phyloP scores from a whole-genome alignment of 148 eudicot species.

The Silene uniflora region DNA sequence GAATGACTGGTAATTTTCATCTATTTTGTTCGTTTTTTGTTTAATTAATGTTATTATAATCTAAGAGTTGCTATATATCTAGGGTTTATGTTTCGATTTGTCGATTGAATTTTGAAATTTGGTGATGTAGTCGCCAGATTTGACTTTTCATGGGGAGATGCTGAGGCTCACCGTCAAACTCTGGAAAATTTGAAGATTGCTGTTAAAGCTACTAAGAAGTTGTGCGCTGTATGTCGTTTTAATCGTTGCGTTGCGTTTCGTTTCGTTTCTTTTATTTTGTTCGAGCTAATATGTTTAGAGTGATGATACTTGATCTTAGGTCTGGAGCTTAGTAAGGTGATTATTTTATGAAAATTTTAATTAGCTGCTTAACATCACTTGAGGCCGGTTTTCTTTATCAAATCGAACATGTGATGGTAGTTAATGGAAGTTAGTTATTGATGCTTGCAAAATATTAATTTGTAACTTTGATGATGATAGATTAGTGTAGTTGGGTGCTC shows the following conservation, averaged over 20 bases:
- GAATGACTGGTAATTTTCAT: constrained; percentile 66
- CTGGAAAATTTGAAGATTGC: constrained; percentile 83
- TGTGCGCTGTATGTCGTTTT: constrained; percentile 76
- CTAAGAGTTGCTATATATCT: too few species aligned
- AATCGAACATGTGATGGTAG: not conserved
- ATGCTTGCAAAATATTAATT: not conserved
- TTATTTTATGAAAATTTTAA: not conserved
- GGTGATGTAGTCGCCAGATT: constrained; percentile 70
- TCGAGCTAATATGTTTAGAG: not conserved
- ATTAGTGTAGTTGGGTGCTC: not conserved
- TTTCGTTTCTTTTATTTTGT: too few species aligned
- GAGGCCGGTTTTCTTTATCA: not conserved
- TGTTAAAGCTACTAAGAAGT: constrained; percentile 75
- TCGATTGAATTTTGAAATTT: not conserved
- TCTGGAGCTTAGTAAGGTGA: not conserved
- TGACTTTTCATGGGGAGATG: constrained; percentile 92
- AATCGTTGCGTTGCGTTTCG: too few species aligned
- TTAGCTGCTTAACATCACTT: not conserved
- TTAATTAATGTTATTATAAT: too few species aligned
- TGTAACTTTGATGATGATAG: not conserved
- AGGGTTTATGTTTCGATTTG: not conserved
- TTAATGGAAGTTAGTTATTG: not conserved
- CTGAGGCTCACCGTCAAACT: constrained; percentile 76
- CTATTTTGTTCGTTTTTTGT: too few species aligned
- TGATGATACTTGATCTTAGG: not conserved